Conservation (phyloP, 495 filamentous ascomycete species). For the Xylaria venustula region DNA sequence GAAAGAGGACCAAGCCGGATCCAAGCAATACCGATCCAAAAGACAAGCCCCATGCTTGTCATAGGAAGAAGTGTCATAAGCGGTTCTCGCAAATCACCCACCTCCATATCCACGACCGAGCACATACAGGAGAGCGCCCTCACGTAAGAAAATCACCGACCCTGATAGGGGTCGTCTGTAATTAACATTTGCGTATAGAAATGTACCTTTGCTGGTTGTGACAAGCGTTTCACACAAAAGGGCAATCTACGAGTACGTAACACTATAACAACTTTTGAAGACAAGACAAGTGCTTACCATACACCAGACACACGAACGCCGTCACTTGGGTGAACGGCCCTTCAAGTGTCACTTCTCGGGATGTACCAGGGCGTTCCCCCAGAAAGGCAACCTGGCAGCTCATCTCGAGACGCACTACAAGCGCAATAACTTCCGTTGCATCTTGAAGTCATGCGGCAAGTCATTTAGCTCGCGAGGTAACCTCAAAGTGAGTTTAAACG, state of each 20-base stretch:
- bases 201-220: constrained; percentile 73
- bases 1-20: constrained; percentile 15
- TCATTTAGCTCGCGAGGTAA: constrained; percentile 88
- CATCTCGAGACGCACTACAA: constrained; percentile 80
- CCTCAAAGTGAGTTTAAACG: constrained; percentile 57
- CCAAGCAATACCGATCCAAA: constrained; percentile 23
- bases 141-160: constrained; percentile 58
- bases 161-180: not conserved
- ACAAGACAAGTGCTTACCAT: constrained; percentile 5
- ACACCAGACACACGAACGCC: constrained; percentile 74
- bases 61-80: constrained; percentile 72
- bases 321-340: constrained; percentile 81
- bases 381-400: constrained; percentile 82
- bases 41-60: constrained; percentile 73
- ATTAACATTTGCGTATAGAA: constrained; percentile 42
- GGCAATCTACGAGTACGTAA: constrained; percentile 78
- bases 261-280: not conserved
- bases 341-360: constrained; percentile 67
- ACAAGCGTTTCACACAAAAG: constrained; percentile 80
- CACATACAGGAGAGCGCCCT: constrained; percentile 88
- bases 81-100: constrained; percentile 91
- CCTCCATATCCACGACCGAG: constrained; percentile 84
- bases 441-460: constrained; percentile 78
- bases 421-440: constrained; percentile 77
- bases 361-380: constrained; percentile 80